These are phyloP conservation scores for Aspergillus japonicus DNA, from an alignment of 2,329 filamentous ascomycete species.

Conservation along the genomic window DNA sequence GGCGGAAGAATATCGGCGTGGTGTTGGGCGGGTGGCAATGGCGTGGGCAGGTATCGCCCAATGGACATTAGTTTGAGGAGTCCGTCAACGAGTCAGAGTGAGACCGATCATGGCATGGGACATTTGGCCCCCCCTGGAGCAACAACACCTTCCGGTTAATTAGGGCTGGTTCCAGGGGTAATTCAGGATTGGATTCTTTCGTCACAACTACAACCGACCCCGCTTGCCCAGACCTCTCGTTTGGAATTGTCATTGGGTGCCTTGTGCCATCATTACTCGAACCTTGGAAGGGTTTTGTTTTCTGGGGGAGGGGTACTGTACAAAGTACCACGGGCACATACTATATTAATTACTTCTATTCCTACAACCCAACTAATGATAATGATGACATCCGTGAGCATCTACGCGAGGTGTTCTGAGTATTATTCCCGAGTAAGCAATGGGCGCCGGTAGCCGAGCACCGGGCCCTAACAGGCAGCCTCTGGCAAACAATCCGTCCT, in stretches of 20 bases:
- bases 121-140: no score
- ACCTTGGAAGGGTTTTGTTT: neutral
- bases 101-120: neutral
- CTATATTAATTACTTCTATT: neutral
- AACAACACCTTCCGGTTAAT: constrained; percentile 2
- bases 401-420: neutral
- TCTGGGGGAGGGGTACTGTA: neutral
- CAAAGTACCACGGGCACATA: neutral
- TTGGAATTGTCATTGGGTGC: neutral
- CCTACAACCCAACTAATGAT: neutral
- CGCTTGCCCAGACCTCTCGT: neutral
- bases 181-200: neutral
- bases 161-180: constrained; percentile 1
- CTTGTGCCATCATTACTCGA: neutral
- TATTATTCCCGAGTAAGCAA: neutral
- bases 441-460: neutral
- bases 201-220: neutral
- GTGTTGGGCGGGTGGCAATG: constrained; percentile 49
- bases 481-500: no score
- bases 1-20: constrained; percentile 47
- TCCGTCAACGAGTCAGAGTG: neutral
- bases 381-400: neutral
- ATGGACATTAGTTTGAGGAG: constrained; percentile 52
- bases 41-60: constrained; percentile 52
- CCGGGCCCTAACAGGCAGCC: neutral